Conservation (phyloP, 2,329 filamentous ascomycete species). For the Pseudopyrenochaeta lycopersici region DNA sequence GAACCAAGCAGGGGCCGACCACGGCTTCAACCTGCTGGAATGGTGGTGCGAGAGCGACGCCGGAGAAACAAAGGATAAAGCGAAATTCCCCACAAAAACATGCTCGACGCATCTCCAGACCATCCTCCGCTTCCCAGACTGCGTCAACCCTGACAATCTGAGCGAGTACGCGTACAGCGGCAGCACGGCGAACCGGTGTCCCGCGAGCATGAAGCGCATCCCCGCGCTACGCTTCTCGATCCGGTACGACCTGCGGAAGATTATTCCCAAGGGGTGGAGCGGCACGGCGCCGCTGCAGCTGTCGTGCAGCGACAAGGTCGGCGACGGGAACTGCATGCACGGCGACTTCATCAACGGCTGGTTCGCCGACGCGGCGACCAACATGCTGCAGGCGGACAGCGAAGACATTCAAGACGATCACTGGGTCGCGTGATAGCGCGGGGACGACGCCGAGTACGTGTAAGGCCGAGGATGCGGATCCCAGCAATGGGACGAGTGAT, state of each 20-base stretch:
- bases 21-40: conserved; percentile 1
- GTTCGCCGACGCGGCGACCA: conserved; percentile 46
- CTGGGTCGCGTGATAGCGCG: conserved; percentile 38
- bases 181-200: conserved; percentile 34
- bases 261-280: conserved; percentile 51
- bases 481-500: conserved; percentile 48
- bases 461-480: conserved; percentile 47
- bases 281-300: conserved; percentile 51
- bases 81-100: conserved; percentile 41
- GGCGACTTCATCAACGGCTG: conserved; percentile 56
- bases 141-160: conserved; percentile 38
- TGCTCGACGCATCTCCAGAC: conserved; percentile 41
- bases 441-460: conserved; percentile 33
- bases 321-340: conserved; percentile 48
- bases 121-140: conserved; percentile 52
- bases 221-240: conserved; percentile 54
- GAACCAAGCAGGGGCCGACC: conserved; percentile 33
- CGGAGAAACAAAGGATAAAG: conserved; percentile 11
- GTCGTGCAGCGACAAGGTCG: conserved; percentile 34
- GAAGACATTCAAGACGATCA: conserved; percentile 36
- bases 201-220: conserved; percentile 51
- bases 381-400: conserved; percentile 43
- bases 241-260: conserved; percentile 52
- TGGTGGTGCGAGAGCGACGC: conserved; percentile 9
- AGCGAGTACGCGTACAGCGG: conserved; percentile 26